Evolutionary conservation across 164 flowering plant species (phyloP), one percentile per base, ranked within the genome.

Genomic region (Chimonanthus salicifolius): DNA sequence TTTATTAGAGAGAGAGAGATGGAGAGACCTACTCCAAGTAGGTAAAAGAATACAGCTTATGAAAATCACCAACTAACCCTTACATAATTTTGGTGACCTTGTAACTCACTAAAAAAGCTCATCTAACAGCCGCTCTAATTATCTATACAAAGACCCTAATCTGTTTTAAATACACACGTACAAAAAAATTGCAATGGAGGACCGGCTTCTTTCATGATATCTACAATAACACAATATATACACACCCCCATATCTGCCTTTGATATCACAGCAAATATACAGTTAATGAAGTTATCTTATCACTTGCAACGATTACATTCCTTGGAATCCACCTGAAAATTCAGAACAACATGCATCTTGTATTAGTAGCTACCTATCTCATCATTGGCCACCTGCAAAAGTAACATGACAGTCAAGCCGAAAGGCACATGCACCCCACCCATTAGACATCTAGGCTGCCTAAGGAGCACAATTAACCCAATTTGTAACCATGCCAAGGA

Each of bases 241-340:
- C 60, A 54, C 6, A 54, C 60, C 16, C 1, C 16, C 60, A 54
- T 54, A 54, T 9, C 9, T 5, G 6, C 51, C 2, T 6, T 49
- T 49, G 51, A 60, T 3, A 5, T 7, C 6, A 13, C 49, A 46
- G 44, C 2, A 44, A 45, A 13, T 20, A 7, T 63, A 63, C 45
- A 63, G 66, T 15, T 66, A 4, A 43, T 6, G 47, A 11, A 43
- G 49, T 15, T 7, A 66, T 13, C 67, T 64, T 49, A 33, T 50
- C 16, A 72, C 21, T 50, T 72, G 64, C 75, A 72, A 54, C 68
- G 68, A n/a, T 72, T 48, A 44, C 75, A 72, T 51, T 64, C 75
- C 21, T 65, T 20, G 7, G 7, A 16, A 3, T 50, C 63, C 6
- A 50, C 62, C 75, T 72, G 75, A 49, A 65, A 72, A 44, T 4